Base-by-base conservation (phyloP, 331 rosid genomes). In the Dryas integrifolia region DNA sequence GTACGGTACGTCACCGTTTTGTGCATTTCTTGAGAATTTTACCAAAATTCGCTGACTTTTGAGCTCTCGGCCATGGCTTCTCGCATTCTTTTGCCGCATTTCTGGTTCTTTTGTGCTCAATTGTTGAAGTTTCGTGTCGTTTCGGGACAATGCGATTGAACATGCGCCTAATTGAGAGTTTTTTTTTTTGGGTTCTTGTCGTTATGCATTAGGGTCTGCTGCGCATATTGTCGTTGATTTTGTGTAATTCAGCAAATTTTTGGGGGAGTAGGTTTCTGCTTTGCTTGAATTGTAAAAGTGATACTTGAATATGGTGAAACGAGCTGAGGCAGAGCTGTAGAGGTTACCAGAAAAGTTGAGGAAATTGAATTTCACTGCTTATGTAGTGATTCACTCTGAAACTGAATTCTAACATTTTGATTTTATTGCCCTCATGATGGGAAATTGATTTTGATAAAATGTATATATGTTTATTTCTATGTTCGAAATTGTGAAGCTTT, bases 1-100 rank as follows among this genome's bases (percentile, higher is more conserved):
- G 44, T 94, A 94, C 79, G 97, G 98, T 94, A 80, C 58, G 81
- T 53, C 69, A 21, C 53, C 69, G 65, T 65, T 66, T 57, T 44
- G 59, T 70, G 35, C 3, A n/a, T 24, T 38, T 50, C 59, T 69
- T 48, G 16, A 9, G 3, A 50, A 18, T 72, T 45, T 35, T 7
- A 35, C 16, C 52, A 12, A 9, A 40, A 40, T 61, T 14, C 1
- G 46, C 46, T 15, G 10, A 0, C n/a, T 13, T n/a, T 62, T 63
- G 35, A 41, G 68, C 68, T 63, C 15, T 14, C 6, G 24, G 35
- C 35, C 35, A 30, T 30, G 35, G 35, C 35, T 30, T 30, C 35
- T 30, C 35, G 2, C 35, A 30, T 30, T 30, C 35, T 30, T 30
- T 59, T 16, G 5, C 6, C 5, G 52, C 1, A 43, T 4, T 56